Base-by-base conservation (phyloP, 1,284 basidiomycete species). In the Papiliotrema laurentii region DNA sequence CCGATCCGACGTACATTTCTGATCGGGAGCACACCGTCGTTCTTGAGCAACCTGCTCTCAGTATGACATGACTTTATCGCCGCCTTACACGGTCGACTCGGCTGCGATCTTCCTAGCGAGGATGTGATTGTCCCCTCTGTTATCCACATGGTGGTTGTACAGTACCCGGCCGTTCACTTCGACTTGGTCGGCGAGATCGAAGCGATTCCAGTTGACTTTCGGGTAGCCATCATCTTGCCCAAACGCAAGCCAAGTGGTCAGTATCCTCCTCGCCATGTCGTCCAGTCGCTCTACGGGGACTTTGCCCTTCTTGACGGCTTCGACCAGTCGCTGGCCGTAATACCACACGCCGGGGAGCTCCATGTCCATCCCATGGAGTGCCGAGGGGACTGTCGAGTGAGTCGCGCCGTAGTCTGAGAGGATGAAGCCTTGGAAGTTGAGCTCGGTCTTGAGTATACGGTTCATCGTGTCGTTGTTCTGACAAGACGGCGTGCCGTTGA, bases 401-500 rank as follows among this genome's bases (percentile, higher is more conserved):
- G 65, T 68, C 2, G 65, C 71, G 16, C 63, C 64, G 48, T 68
- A 68, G 48, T 69, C 66, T 18, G 5, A 40, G 24, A 14, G 5
- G 18, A 25, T 22, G 22, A 21, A 76, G 27, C 79, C 79, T 43
- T 77, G 73, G 66, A 79, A 80, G 39, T 69, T 64, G 22, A 79
- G 80, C 72, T 91, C 86, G 25, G 77, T 75, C 75, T 92, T 92
- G 53, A 92, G 76, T 33, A 90, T 77, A 48, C 82, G 79, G 73
- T 89, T 91, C 66, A 89, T 71, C 33, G 83, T 78, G 58, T 83
- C 79, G 61, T 83, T 78, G 63, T 87, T 89, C 67, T 88, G 82
- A 69, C 87, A 90, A 1, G 87, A 83, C 51, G 83, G 86, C 0
- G 85, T 87, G 28, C 81, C 82, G 68, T 92, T 91, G 62, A 90